Evolutionary conservation across 2,329 filamentous ascomycete species (phyloP).

Genomic region (Alternaria novae-zelandiae): DNA sequence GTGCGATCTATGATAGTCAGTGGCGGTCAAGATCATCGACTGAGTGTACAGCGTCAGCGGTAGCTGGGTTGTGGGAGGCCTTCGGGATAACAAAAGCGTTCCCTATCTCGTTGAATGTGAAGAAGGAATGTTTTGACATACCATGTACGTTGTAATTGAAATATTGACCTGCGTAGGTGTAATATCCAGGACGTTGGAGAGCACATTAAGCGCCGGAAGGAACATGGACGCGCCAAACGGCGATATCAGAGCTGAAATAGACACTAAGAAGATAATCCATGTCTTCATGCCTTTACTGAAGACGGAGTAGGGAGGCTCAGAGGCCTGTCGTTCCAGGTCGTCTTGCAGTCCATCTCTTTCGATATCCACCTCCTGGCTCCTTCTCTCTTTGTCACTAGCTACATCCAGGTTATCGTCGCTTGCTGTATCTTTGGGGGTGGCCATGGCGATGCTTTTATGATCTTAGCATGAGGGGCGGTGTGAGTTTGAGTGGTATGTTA

Average conservation of each 20-base stretch:
- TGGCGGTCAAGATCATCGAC: neutral
- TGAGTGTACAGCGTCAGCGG: neutral
- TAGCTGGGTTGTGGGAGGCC: neutral
- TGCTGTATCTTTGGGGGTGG: neutral
- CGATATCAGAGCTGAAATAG: conserved; percentile 56
- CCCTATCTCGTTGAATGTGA: neutral
- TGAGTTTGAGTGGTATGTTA: neutral
- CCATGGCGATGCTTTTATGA: neutral
- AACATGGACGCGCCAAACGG: conserved; percentile 52
- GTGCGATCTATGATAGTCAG: conserved; percentile 42
- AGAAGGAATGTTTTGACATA: conserved; percentile 8
- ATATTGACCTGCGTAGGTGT: conserved; percentile 56
- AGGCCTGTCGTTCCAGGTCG: conserved; percentile 26
- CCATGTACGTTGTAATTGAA: conserved; percentile 60
- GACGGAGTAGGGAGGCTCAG: conserved; percentile 40
- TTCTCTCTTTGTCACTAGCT: neutral
- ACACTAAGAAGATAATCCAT: conserved; percentile 58
- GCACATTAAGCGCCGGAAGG: conserved; percentile 45
- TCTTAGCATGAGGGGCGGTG: neutral
- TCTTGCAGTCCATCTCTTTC: conserved; percentile 17
- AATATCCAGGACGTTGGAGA: conserved; percentile 49
- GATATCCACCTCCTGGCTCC: conserved; percentile 14
- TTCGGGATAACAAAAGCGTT: neutral
- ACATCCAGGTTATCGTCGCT: neutral
- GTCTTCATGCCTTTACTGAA: conserved; percentile 50